Base-by-base conservation (phyloP, 257 asterid genomes). In the Rauvolfia tetraphylla region DNA sequence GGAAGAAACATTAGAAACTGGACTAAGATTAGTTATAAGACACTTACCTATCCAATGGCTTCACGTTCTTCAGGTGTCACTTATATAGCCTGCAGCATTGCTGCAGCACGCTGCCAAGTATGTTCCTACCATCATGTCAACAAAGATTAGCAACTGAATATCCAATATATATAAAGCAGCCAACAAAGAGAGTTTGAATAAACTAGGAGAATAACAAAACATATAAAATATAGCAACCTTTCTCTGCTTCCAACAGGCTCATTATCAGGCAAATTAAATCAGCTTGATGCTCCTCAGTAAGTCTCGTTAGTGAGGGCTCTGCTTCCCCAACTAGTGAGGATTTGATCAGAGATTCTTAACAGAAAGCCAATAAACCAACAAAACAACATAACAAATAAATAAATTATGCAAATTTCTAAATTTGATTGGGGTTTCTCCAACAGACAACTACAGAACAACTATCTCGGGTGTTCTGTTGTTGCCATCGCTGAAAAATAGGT, bases 161-260 rank as follows among this genome's bases (percentile, higher is more conserved):
- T 3, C 8, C n/a, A 68, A n/a, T n/a, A 18, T n/a, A 61, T 18
- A 25, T 48, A 31, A 42, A 42, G 72, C 23, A 8, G 33, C 46
- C 41, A 29, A 42, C 31, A 75, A 15, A 57, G 49, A 72, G 44
- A 71, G 79, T n/a, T 68, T 39, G 27, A 27, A 34, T 7, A 34
- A 3, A 5, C 15, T 39, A 31, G 13, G 10, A 23, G 25, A 74
- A 44, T 59, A 49, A 76, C 53, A 33, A 70, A 38, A 27, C 61
- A 25, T n/a, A 51, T 48, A 72, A 74, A 29, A 36, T 12, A 68
- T 82, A 87, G 10, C 57, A 84, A 90, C 96, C 92, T 88, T 82
- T 87, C 95, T 85, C 96, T 96, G n/a, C n/a, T n/a, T 86, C 87
- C 97, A 76, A 82, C 79, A 79, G 98, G 97, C 79, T 91, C 98